A percentile compares a stretch with the other conserved stretches of the same genome.
Evolutionary conservation across 768 basidiomycete genomes (phyloP).

Genomic region (Megacollybia marginata): DNA sequence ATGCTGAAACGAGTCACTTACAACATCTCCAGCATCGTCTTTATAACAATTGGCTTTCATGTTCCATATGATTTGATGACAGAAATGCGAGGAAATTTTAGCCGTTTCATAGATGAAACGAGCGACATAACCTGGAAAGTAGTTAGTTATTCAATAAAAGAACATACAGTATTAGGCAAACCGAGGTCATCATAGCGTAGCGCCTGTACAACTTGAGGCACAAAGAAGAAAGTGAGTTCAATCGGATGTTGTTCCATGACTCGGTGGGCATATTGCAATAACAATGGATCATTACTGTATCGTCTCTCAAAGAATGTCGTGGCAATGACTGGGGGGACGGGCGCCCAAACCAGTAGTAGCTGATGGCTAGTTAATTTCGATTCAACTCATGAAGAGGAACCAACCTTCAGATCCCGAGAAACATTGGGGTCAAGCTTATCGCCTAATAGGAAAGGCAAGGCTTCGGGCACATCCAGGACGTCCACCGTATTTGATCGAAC

Average conservation of each 20-base stretch:
- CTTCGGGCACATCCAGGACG: conserved; percentile 74
- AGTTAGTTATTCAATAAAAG: background rate
- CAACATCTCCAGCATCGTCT: conserved; percentile 82
- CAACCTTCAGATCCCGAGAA: conserved; percentile 70
- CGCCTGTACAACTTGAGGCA: conserved; percentile 97
- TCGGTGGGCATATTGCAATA: conserved; percentile 94
- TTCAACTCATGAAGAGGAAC: conserved; percentile 1
- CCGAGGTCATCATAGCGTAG: conserved; percentile 86
- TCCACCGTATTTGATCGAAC: conserved; percentile 66
- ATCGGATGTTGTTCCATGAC: conserved; percentile 94
- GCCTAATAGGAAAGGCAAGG: conserved; percentile 72
- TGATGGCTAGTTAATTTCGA: conserved; percentile 21
- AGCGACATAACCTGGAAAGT: conserved; percentile 73
- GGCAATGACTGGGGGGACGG: conserved; percentile 79
- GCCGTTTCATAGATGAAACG: conserved; percentile 96
- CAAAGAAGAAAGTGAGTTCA: conserved; percentile 95
- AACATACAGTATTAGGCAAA: conserved; percentile 22
- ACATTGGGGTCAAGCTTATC: conserved; percentile 53
- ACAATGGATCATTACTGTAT: conserved; percentile 74
- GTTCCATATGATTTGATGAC: conserved; percentile 99
- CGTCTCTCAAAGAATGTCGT: conserved; percentile 80
- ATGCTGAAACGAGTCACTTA: conserved; percentile 23
- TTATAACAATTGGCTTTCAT: conserved; percentile 99
- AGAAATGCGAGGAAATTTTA: conserved; percentile 95
- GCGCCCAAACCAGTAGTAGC: conserved; percentile 85